Base-by-base conservation (phyloP, 2,329 filamentous ascomycete genomes). In the Tetracladium maxilliforme region DNA sequence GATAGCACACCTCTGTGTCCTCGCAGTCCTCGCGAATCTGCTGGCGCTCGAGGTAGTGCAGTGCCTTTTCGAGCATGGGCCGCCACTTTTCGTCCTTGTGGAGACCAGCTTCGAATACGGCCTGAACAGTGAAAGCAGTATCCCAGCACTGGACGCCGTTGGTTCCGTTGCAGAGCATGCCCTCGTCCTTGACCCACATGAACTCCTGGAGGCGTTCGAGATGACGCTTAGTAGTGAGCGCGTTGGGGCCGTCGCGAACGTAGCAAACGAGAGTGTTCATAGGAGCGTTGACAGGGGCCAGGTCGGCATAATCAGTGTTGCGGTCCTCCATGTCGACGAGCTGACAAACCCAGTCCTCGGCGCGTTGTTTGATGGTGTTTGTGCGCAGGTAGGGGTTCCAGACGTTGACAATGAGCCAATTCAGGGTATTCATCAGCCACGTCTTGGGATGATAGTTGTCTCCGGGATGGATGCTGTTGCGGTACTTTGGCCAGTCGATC, bases 131-230 rank as follows among this genome's bases (percentile, higher is more conserved):
- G 44, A 95, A 95, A 1, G 84, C 68, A 0, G 90, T 98, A 45
- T 98, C 90, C 90, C 90, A 98, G 35, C 74, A 79, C 49, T 98
- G 90, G 2, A 95, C 86, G n/a, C 90, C 90, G 38, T 98, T 95
- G 7, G 90, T 98, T 19, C 90, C 90, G 40, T 94, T 94, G 51
- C 77, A 77, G 23, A 95, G 63, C 81, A 98, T 83, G 6, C 90
- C 90, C 45, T 94, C 86, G 17, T 73, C 50, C 34, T 92, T 93
- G 24, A 98, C 62, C 86, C 90, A 98, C 16, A 98, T 51, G 33
- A 76, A 92, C 41, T 98, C 90, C 21, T 81, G 65, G 9, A 93
- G 51, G 4, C 83, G 70, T 40, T 94, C 81, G 7, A 81, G 58
- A 42, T 94, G 87, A 20, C 77, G 67, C 24, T 67, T 64, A 15